phyloP scores from a whole-genome alignment of 805 yeast species.

The Priceomyces carsonii region DNA sequence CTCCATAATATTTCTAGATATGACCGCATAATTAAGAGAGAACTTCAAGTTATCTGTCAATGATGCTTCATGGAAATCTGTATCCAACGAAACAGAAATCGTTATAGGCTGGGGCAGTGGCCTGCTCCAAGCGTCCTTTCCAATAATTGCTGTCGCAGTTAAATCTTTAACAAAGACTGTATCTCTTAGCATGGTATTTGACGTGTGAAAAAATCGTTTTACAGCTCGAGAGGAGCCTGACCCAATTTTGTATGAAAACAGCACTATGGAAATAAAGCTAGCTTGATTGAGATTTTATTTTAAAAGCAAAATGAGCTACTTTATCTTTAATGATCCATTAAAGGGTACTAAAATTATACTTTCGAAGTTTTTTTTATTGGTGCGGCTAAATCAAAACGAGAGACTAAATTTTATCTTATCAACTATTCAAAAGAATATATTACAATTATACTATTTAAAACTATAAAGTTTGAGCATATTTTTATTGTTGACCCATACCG shows the following conservation, averaged over 20 bases:
- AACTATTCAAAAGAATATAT: neutral
- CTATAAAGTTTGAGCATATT: neutral
- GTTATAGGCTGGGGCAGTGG: conserved; percentile 65
- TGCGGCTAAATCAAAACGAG: too few relatives aligned
- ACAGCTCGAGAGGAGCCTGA: conserved; percentile 15
- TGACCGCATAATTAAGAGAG: conserved; percentile 86
- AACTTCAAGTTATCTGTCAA: conserved; percentile 74
- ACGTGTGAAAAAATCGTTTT: conserved; percentile 12
- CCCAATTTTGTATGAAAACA: conserved; percentile 7
- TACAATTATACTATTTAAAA: neutral
- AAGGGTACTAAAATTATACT: too few relatives aligned
- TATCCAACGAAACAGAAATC: conserved; percentile 58
- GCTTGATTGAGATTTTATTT: neutral
- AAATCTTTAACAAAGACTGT: conserved; percentile 55
- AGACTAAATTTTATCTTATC: too few relatives aligned
- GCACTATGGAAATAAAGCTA: conserved; percentile 4
- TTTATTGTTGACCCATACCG: conserved; percentile 11
- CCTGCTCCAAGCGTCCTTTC: conserved; percentile 75
- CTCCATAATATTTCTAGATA: conserved; percentile 63
- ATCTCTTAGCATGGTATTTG: conserved; percentile 26
- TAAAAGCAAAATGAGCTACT: too few relatives aligned
- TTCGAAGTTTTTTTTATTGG: too few relatives aligned
- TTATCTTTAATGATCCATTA: too few relatives aligned
- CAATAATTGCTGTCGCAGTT: conserved; percentile 61
- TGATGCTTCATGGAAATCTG: conserved; percentile 77